A percentile compares a stretch with the other conserved stretches of the same genome.
These are phyloP conservation scores for Candida jianshihensis DNA, from an alignment of 805 yeast genomes.

Conservation along the genomic window DNA sequence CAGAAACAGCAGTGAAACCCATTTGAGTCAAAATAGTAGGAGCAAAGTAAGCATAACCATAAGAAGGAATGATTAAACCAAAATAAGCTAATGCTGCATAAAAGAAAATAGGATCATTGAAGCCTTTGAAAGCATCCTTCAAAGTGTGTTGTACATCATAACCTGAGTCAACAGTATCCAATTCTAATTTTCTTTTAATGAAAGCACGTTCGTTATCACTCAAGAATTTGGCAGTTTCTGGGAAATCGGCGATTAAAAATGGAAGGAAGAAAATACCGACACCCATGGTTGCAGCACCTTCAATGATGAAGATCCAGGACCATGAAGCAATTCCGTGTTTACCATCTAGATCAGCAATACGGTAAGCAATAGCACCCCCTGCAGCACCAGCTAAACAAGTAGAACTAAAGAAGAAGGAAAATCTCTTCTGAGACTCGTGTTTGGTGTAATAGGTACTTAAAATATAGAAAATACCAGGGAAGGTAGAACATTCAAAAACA, in stretches of 20 bases:
- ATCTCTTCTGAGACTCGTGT: slow-evolving; percentile 40
- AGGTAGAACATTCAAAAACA: slow-evolving; percentile 44
- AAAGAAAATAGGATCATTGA: slow-evolving; percentile 52
- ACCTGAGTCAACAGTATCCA: slow-evolving; percentile 31
- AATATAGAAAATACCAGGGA: slow-evolving; percentile 43
- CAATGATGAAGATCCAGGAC: slow-evolving; percentile 46
- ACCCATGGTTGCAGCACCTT: slow-evolving; percentile 39
- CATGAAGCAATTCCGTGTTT: slow-evolving; percentile 40
- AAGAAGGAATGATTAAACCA: slow-evolving; percentile 33
- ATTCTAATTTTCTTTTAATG: slow-evolving; percentile 29
- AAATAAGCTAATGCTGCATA: slow-evolving; percentile 28
- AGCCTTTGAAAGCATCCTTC: slow-evolving; percentile 32
- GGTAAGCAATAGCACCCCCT: slow-evolving; percentile 46
- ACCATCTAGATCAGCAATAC: slow-evolving; percentile 35
- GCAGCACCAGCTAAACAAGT: slow-evolving; percentile 51
- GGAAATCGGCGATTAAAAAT: slow-evolving; percentile 37
- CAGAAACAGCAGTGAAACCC: slow-evolving; percentile 57
- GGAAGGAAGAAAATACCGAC: slow-evolving; percentile 28
- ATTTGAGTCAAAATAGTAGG: slow-evolving; percentile 33
- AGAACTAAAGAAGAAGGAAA: slow-evolving; percentile 42
- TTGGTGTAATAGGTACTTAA: slow-evolving; percentile 42
- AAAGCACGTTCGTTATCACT: slow-evolving; percentile 32
- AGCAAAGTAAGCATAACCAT: slow-evolving; percentile 39
- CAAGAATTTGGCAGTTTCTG: slow-evolving; percentile 34
- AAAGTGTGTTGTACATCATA: slow-evolving; percentile 27